Base-by-base conservation (phyloP, 192 early-diverging fungal genomes). In the Powellomyces hirtus region DNA sequence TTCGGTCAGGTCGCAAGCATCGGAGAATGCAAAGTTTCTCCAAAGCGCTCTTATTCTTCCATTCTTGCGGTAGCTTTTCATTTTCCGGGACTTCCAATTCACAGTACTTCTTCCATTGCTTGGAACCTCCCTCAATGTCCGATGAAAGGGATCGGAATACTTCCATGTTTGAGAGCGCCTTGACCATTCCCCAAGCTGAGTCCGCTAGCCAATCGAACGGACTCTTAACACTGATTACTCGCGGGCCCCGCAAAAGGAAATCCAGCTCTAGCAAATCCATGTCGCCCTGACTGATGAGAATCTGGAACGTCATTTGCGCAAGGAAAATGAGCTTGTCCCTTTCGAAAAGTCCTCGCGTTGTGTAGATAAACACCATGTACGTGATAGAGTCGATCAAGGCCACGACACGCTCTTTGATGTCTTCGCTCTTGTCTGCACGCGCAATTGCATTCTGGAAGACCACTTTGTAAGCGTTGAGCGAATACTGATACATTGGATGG, bases 401-500 rank as follows among this genome's bases (percentile, higher is more conserved):
- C 5, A 63, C 37, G 7, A 85, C 81, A 31, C 86, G 75, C 66
- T 87, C 84, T 59, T 88, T 87, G 59, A 87, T 79, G 45, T 88
- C 86, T 59, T 87, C 86, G 24, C 80, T 81, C 1, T 77, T 59
- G 31, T 87, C 86, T 0, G 86, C 86, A 24, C 75, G 64, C 6
- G 65, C 45, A 53, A 88, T 87, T 36, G 86, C 86, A 38, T 81
- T 87, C 63, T 86, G 77, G 77, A 88, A 88, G 0, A 88, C 86
- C 22, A 87, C 86, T 56, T 88, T 88, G 75, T 83, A 87, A 6
- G 86, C 81, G 50, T 84, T 84, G n/a, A 88, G 77, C 8, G 86
- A 88, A 76, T 84, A 88, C 74, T 88, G 86, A 60, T 88, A 88
- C 86, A 88, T 87, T 10, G 86, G 86, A 50, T 88, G 84, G 62